A percentile compares a stretch with the other conserved stretches of the same genome.
Evolutionary conservation across 352 stramenopile genomes (phyloP).

Genomic region (Phytopythium vexans): DNA sequence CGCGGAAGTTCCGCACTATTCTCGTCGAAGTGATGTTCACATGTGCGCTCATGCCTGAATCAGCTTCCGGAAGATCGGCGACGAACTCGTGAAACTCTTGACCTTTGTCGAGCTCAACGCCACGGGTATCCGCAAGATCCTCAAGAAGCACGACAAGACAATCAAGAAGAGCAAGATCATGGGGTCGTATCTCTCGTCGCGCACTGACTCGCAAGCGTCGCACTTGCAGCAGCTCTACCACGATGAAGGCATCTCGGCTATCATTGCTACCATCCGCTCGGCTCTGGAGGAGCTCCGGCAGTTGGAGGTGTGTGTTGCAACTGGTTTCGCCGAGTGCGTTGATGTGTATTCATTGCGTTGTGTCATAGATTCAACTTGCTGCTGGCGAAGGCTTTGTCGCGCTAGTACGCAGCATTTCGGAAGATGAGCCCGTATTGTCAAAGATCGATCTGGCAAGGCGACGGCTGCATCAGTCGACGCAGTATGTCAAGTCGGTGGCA

Average conservation of each 20-base stretch:
- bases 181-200: slow-evolving; percentile 77
- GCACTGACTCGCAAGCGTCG: slow-evolving; percentile 78
- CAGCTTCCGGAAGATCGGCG: slow-evolving; percentile 62
- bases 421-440: slow-evolving; percentile 71
- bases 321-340: slow-evolving; percentile 9
- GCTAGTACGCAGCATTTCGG: slow-evolving; percentile 57
- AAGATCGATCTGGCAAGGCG: slow-evolving; percentile 67
- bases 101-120: slow-evolving; percentile 87
- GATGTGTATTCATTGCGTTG: not conserved
- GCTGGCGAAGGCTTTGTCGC: slow-evolving; percentile 17
- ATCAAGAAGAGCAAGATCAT: slow-evolving; percentile 85
- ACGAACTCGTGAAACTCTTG: slow-evolving; percentile 79
- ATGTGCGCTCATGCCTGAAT: not conserved
- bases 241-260: slow-evolving; percentile 85
- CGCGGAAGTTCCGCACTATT: slow-evolving; percentile 40
- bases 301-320: slow-evolving; percentile 30
- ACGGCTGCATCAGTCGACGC: slow-evolving; percentile 74
- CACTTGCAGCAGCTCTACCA: slow-evolving; percentile 85
- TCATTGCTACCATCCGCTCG: slow-evolving; percentile 77
- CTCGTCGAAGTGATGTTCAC: slow-evolving; percentile 62
- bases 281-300: slow-evolving; percentile 60
- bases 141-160: slow-evolving; percentile 89
- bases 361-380: slow-evolving; percentile 16
- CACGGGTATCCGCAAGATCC: slow-evolving; percentile 86
- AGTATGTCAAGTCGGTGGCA: slow-evolving; percentile 83